phyloP scores from a whole-genome alignment of 805 yeast species.

The Saturnispora sanitii region DNA sequence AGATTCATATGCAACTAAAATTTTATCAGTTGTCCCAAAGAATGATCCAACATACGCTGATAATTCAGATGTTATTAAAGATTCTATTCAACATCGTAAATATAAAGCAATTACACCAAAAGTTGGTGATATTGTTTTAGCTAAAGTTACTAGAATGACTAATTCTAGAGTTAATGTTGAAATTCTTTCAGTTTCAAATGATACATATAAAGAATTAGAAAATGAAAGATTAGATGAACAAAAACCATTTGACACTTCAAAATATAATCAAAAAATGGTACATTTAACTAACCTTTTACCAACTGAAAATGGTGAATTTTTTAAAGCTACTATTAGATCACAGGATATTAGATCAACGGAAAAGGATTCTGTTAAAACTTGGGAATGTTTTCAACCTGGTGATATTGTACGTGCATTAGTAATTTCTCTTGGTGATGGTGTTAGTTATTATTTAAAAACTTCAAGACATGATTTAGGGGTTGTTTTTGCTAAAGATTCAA shows the following conservation, averaged over 20 bases:
- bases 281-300: slow-evolving; percentile 33
- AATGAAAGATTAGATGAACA: slow-evolving; percentile 5
- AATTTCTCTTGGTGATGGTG: slow-evolving; percentile 87
- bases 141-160: slow-evolving; percentile 58
- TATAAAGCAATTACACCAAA: slow-evolving; percentile 49
- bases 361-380: slow-evolving; percentile 72
- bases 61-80: slow-evolving; percentile 1
- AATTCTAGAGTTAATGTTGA: slow-evolving; percentile 69
- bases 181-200: slow-evolving; percentile 35
- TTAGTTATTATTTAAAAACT: slow-evolving; percentile 80
- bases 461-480: slow-evolving; percentile 91
- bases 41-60: slow-evolving; percentile 15
- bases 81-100: slow-evolving; percentile 1
- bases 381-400: slow-evolving; percentile 79
- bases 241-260: slow-evolving; percentile 5
- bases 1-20: slow-evolving; percentile 3
- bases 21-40: slow-evolving; percentile 18
- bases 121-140: slow-evolving; percentile 76
- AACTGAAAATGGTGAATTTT: slow-evolving; percentile 75
- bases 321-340: slow-evolving; percentile 74
- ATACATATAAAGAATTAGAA: slow-evolving; percentile 3
- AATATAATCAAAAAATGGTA: slow-evolving; percentile 7
- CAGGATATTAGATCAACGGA: slow-evolving; percentile 90
- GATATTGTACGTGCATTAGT: slow-evolving; percentile 82
- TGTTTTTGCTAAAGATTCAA: slow-evolving; percentile 68